Evolutionary conservation across 2,329 filamentous ascomycete species (phyloP).

Genomic region (Raffaelea deltoideospora): DNA sequence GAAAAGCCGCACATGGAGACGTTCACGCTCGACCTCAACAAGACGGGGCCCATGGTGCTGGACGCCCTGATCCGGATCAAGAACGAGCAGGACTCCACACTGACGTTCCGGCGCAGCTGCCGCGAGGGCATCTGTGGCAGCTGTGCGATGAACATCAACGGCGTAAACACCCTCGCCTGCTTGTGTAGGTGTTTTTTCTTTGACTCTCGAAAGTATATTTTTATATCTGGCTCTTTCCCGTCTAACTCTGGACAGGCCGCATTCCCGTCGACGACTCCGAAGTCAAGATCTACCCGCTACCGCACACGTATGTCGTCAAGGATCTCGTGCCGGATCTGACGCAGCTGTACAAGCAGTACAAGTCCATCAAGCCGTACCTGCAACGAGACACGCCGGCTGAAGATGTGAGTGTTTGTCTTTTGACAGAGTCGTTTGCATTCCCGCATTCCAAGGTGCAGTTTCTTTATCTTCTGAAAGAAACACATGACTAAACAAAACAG

Average conservation of each 20-base stretch:
- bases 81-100: slow-evolving; percentile 93
- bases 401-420: slow-evolving; percentile 74
- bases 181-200: slow-evolving; percentile 58
- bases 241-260: slow-evolving; percentile 45
- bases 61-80: slow-evolving; percentile 96
- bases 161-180: slow-evolving; percentile 93
- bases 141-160: slow-evolving; percentile 99
- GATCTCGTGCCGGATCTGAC: slow-evolving; percentile 96
- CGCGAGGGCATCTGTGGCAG: slow-evolving; percentile 97
- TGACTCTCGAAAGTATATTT: background rate
- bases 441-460: too few species aligned
- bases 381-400: slow-evolving; percentile 74
- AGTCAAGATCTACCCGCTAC: slow-evolving; percentile 90
- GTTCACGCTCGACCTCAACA: slow-evolving; percentile 92
- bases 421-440: too few species aligned
- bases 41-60: slow-evolving; percentile 97
- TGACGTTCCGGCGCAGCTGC: slow-evolving; percentile 93
- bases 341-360: slow-evolving; percentile 99
- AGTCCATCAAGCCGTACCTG: slow-evolving; percentile 97
- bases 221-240: background rate
- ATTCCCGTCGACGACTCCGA: slow-evolving; percentile 80
- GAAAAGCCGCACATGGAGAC: slow-evolving; percentile 93
- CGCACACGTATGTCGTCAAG: slow-evolving; percentile 98
- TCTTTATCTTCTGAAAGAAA: too few species aligned
- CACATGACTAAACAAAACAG: too few species aligned